A percentile compares a stretch with the other conserved stretches of the same genome.
Conservation (phyloP, 2,329 filamentous ascomycete species). For the Diplodia mutila region DNA sequence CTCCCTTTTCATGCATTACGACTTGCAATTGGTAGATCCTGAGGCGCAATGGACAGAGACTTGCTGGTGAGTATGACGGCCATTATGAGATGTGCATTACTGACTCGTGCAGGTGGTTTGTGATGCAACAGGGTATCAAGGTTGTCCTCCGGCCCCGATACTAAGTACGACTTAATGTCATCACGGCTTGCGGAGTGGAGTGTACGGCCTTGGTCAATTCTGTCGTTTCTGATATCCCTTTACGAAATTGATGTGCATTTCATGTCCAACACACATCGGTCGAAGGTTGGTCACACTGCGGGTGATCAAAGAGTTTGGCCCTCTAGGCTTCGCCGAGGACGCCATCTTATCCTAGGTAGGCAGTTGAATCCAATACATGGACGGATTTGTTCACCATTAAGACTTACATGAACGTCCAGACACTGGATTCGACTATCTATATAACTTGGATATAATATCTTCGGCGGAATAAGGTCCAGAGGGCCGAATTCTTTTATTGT, state of each 20-base stretch:
- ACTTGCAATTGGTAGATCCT: constrained; percentile 39
- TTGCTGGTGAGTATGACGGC: constrained; percentile 30
- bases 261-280: not conserved
- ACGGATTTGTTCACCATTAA: no score
- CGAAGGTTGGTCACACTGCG: no score
- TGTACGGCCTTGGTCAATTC: not conserved
- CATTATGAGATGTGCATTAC: not conserved
- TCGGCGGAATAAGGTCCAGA: no score
- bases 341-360: no score
- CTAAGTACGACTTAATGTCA: not conserved
- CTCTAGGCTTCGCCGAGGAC: no score
- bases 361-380: no score
- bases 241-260: not conserved
- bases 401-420: no score
- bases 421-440: no score
- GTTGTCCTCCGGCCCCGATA: constrained; percentile 26
- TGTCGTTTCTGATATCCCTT: not conserved
- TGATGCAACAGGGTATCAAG: constrained; percentile 37
- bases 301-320: no score
- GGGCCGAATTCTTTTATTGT: no score
- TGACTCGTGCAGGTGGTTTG: constrained; percentile 33
- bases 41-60: constrained; percentile 36
- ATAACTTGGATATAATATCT: no score
- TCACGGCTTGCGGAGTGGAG: not conserved
- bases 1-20: constrained; percentile 41